Percentiles rank a stretch among this genome's conserved stretches.
Evolutionary conservation across 1,284 basidiomycete species (phyloP).

Genomic region (Chondrostereum purpureum): DNA sequence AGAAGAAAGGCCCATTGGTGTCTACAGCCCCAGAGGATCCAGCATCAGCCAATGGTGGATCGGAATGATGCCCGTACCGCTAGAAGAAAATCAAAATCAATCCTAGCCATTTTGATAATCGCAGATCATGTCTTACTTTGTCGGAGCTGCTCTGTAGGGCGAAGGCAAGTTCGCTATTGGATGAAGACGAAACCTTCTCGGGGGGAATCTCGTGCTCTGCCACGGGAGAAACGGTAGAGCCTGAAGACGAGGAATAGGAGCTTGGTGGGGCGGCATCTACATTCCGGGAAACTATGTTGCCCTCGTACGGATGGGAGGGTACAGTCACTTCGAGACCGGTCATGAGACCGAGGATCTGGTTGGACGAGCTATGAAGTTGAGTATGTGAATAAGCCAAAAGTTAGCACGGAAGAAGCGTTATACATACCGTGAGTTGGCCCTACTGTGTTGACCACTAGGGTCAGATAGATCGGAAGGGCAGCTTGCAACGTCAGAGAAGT

Average conservation of each 20-base stretch:
- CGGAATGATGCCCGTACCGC: slow-evolving; percentile 5
- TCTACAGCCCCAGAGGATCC: neutral
- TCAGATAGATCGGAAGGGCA: slow-evolving; percentile 28
- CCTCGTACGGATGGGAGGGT: slow-evolving; percentile 20
- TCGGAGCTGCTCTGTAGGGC: slow-evolving; percentile 33
- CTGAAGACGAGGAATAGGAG: slow-evolving; percentile 31
- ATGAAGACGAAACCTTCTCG: neutral
- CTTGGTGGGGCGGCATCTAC: slow-evolving; percentile 18
- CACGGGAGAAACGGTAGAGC: slow-evolving; percentile 36
- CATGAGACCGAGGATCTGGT: slow-evolving; percentile 36
- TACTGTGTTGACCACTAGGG: slow-evolving; percentile 24
- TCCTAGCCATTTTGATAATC: neutral
- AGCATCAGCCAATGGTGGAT: slow-evolving; percentile 2
- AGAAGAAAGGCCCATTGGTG: slow-evolving; percentile 6
- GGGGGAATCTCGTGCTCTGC: slow-evolving; percentile 25
- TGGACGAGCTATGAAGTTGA: slow-evolving; percentile 24
- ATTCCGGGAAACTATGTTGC: slow-evolving; percentile 20
- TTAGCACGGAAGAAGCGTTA: slow-evolving; percentile 8
- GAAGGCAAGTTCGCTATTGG: slow-evolving; percentile 37
- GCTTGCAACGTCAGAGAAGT: slow-evolving; percentile 44
- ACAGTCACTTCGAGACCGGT: slow-evolving; percentile 40
- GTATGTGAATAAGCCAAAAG: slow-evolving; percentile 7
- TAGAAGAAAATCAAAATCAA: too few species aligned
- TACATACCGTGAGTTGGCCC: slow-evolving; percentile 48
- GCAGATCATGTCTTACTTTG: slow-evolving; percentile 24